phyloP scores from a whole-genome alignment of 2,329 filamentous ascomycete genomes.

The Apiospora koreana region DNA sequence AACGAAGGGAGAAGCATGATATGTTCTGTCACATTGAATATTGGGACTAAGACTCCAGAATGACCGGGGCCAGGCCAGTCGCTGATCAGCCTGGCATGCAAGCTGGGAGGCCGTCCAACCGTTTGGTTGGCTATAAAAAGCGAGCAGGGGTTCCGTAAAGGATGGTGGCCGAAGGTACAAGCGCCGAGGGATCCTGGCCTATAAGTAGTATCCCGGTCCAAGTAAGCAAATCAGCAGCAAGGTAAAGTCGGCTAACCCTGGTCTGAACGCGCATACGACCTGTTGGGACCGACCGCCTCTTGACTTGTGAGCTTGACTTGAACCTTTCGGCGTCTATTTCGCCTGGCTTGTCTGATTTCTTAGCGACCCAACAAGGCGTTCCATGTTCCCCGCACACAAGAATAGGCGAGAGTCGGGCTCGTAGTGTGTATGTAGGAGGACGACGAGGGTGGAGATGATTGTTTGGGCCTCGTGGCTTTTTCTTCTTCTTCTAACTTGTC shows the following conservation, averaged over 20 bases:
- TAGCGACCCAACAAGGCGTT: not conserved
- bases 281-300: conserved; percentile 5
- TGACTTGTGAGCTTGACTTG: not conserved
- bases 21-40: conserved; percentile 12
- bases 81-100: conserved; percentile 21
- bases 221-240: conserved; percentile 25
- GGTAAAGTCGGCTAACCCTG: conserved; percentile 26
- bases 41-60: not conserved
- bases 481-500: too few relatives aligned
- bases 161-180: conserved; percentile 36
- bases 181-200: conserved; percentile 34
- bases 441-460: not conserved
- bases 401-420: not conserved
- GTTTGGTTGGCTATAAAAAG: conserved; percentile 41
- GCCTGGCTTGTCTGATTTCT: not conserved
- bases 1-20: conserved; percentile 9
- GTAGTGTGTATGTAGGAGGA: not conserved
- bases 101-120: conserved; percentile 23
- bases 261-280: conserved; percentile 7
- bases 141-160: conserved; percentile 22
- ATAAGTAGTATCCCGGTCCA: conserved; percentile 25
- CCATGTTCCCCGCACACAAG: not conserved
- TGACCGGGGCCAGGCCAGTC: conserved; percentile 10
- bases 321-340: conserved; percentile 1
- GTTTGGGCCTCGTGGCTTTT: not conserved